Evolutionary conservation across 495 filamentous ascomycete species (phyloP).

Genomic region (Aspergillus nidulans): DNA sequence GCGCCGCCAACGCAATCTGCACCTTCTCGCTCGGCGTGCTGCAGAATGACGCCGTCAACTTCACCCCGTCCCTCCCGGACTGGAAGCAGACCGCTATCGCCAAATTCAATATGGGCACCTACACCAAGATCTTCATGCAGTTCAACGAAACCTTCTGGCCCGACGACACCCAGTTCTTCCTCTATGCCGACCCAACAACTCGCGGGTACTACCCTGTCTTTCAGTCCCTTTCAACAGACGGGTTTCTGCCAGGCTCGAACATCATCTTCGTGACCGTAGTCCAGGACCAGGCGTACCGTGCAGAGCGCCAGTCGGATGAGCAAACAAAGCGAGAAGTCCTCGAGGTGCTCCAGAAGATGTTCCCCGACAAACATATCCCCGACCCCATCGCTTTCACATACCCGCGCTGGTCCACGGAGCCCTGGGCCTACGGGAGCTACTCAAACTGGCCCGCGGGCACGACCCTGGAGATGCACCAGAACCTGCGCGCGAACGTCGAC

Average conservation of each 20-base stretch:
- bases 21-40: slow-evolving; percentile 66
- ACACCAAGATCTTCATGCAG: slow-evolving; percentile 75
- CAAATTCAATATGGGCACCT: slow-evolving; percentile 68
- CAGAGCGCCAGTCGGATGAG: slow-evolving; percentile 60
- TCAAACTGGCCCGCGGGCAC: slow-evolving; percentile 69
- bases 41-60: slow-evolving; percentile 58
- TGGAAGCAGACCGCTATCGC: slow-evolving; percentile 67
- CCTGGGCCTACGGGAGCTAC: slow-evolving; percentile 68
- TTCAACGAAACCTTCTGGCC: slow-evolving; percentile 73
- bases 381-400: slow-evolving; percentile 67
- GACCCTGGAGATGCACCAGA: slow-evolving; percentile 66
- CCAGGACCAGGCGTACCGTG: slow-evolving; percentile 52
- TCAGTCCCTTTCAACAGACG: slow-evolving; percentile 58
- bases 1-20: slow-evolving; percentile 55
- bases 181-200: slow-evolving; percentile 60
- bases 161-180: slow-evolving; percentile 58
- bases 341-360: slow-evolving; percentile 62
- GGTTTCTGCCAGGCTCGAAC: slow-evolving; percentile 59
- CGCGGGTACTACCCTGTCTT: slow-evolving; percentile 69
- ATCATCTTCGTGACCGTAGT: slow-evolving; percentile 72
- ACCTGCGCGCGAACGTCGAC: slow-evolving; percentile 63
- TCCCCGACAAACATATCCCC: slow-evolving; percentile 53
- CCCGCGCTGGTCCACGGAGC: slow-evolving; percentile 62
- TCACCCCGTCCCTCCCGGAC: slow-evolving; percentile 55
- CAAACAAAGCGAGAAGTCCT: slow-evolving; percentile 58